Conservation (phyloP, 2,329 filamentous ascomycete species). For the Aschersonia sp. region DNA sequence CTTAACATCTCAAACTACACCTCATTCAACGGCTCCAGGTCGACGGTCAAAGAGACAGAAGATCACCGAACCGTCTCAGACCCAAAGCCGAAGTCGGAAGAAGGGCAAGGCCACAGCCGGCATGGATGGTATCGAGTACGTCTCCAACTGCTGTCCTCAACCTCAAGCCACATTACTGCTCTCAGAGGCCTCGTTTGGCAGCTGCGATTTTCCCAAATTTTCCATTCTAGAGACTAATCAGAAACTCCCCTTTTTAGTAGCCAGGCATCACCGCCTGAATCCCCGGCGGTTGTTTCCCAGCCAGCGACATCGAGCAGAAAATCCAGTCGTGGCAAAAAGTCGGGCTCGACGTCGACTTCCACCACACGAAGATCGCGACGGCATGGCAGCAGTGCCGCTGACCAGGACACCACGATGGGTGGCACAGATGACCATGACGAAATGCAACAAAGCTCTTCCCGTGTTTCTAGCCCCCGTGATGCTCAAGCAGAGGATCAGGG, state of each 20-base stretch:
- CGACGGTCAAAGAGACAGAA: slow-evolving; percentile 61
- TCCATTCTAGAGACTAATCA: slow-evolving; percentile 4
- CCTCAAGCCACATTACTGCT: too few relatives aligned
- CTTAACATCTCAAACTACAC: slow-evolving; percentile 25
- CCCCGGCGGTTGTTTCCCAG: slow-evolving; percentile 39
- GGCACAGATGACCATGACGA: slow-evolving; percentile 44
- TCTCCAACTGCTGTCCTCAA: slow-evolving; percentile 1
- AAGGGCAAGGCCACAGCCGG: slow-evolving; percentile 46
- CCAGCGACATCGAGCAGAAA: slow-evolving; percentile 57
- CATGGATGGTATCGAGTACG: slow-evolving; percentile 64
- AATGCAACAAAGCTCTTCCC: background rate
- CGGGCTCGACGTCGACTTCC: slow-evolving; percentile 26
- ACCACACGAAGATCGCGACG: slow-evolving; percentile 38
- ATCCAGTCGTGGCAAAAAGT: slow-evolving; percentile 56
- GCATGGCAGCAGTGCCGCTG: slow-evolving; percentile 31
- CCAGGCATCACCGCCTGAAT: slow-evolving; percentile 41
- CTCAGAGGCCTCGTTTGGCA: too few relatives aligned
- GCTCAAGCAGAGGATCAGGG: slow-evolving; percentile 7
- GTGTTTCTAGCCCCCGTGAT: background rate
- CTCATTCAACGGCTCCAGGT: slow-evolving; percentile 21
- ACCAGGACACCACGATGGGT: slow-evolving; percentile 57
- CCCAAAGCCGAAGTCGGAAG: slow-evolving; percentile 32
- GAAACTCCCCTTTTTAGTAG: slow-evolving; percentile 7
- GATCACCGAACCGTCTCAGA: slow-evolving; percentile 33
- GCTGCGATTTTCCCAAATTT: background rate